These are phyloP conservation scores for Quercus parvula DNA, from an alignment of 306 rosid species.

Conservation along the genomic window DNA sequence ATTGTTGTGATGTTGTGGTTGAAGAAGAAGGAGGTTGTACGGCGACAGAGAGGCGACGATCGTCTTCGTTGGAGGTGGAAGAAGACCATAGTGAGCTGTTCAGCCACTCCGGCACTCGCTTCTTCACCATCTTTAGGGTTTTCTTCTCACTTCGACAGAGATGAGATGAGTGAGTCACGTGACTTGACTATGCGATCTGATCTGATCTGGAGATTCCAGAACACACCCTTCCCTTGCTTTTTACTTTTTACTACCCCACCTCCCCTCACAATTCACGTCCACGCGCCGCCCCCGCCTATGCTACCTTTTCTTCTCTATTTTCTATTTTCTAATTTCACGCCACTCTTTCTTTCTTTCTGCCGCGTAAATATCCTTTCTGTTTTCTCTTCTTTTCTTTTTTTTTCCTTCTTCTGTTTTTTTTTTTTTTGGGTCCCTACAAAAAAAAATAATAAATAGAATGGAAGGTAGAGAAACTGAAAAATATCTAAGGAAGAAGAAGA, in stretches of 20 bases:
- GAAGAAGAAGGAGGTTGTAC: constrained; percentile 44
- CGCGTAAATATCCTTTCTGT: background rate
- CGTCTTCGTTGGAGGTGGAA: constrained; percentile 45
- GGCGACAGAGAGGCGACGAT: constrained; percentile 38
- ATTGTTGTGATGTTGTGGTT: background rate
- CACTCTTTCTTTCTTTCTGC: background rate
- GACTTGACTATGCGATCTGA: too few relatives aligned
- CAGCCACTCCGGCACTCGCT: constrained; percentile 96
- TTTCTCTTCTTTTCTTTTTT: background rate
- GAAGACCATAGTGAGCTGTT: constrained; percentile 92
- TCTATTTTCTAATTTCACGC: background rate
- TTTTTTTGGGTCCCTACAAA: too few relatives aligned
- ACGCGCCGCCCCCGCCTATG: background rate
- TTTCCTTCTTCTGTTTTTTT: background rate
- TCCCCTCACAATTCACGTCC: background rate
- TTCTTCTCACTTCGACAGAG: too few relatives aligned
- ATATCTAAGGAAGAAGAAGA: background rate
- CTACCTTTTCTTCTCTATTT: background rate
- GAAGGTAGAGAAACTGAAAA: too few relatives aligned
- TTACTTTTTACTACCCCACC: background rate
- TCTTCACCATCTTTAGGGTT: constrained; percentile 68
- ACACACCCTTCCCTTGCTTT: too few relatives aligned
- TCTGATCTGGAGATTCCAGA: too few relatives aligned
- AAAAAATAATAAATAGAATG: too few relatives aligned
- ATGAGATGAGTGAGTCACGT: too few relatives aligned